Base-by-base conservation (phyloP, 1,284 basidiomycete species). In the Moesziomyces sp. region DNA sequence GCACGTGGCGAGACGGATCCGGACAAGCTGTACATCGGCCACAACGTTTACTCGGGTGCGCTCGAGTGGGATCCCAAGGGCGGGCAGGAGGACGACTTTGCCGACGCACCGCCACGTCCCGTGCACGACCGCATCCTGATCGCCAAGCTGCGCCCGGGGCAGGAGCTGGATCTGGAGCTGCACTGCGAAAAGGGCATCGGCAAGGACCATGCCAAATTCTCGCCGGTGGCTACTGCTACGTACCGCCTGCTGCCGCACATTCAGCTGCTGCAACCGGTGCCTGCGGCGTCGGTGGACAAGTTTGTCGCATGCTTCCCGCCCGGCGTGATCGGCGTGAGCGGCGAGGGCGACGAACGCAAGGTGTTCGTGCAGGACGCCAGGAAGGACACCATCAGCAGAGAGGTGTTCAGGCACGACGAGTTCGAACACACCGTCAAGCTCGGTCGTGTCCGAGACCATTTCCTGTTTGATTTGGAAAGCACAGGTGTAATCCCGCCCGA, bases 181-280 rank as follows among this genome's bases (percentile, higher is more conserved):
- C 95, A 99, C 83, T 95, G 94, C 49, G 88, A 95, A 64, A 98
- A 98, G 83, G 93, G 94, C 8, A 89, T 93, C n/a, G 95, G 94
- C 21, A 93, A 93, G 79, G 94, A 96, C 78, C 97, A 99, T 82
- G 94, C 97, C 45, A 99, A 99, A 84, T 99, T 93, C 85, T 93
- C 90, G 59, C 94, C 97, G n/a, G 97, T 99, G 52, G 76, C 84
- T 51, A 80, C 58, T 4, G 77, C 96, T 1, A 93, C 94, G 3
- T 99, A 99, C 85, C 91, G 96, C 49, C 88, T 98, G 5, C 88
- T 97, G 24, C 97, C 96, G 0, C 88, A 92, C 77, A 92, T 99
- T 83, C 88, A 90, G 68, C 89, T 99, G 73, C 83, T 88, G 66
- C 89, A 91, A 79, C 91, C 91, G 86, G 76, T 91, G 86, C 77